Evolutionary conservation across 306 rosid genomes (phyloP).

Genomic region (Corylus americana): DNA sequence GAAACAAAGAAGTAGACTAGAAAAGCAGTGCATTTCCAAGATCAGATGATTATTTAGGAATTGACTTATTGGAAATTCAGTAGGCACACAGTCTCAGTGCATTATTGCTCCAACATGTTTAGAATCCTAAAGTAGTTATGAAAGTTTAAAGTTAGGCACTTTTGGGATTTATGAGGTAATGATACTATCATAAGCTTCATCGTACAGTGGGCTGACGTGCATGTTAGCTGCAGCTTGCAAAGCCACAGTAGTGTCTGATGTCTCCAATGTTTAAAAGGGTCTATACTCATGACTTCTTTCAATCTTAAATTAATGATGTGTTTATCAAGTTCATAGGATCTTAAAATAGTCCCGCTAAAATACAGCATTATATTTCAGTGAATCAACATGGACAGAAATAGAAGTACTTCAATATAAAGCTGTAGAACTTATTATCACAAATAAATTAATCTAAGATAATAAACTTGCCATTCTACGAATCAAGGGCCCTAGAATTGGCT

Average conservation of each 20-base stretch:
- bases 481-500: slow-evolving; percentile 47
- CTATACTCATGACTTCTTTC: background rate
- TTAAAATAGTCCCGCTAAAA: background rate
- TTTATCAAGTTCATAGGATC: slow-evolving; percentile 10
- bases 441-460: background rate
- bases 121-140: background rate
- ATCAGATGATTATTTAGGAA: background rate
- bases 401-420: background rate
- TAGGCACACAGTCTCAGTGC: background rate
- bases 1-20: background rate
- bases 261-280: slow-evolving; percentile 9
- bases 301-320: slow-evolving; percentile 4
- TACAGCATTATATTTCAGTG: background rate
- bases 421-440: background rate
- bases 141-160: background rate
- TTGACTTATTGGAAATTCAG: background rate
- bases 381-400: background rate
- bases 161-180: background rate
- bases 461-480: slow-evolving; percentile 56
- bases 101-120: background rate
- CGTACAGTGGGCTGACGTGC: slow-evolving; percentile 19
- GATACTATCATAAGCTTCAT: background rate
- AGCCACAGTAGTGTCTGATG: slow-evolving; percentile 18
- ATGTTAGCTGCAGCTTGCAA: slow-evolving; percentile 29
- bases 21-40: background rate